These are phyloP conservation scores for Phialophora expanda DNA, from an alignment of 2,329 filamentous ascomycete species.

Conservation along the genomic window DNA sequence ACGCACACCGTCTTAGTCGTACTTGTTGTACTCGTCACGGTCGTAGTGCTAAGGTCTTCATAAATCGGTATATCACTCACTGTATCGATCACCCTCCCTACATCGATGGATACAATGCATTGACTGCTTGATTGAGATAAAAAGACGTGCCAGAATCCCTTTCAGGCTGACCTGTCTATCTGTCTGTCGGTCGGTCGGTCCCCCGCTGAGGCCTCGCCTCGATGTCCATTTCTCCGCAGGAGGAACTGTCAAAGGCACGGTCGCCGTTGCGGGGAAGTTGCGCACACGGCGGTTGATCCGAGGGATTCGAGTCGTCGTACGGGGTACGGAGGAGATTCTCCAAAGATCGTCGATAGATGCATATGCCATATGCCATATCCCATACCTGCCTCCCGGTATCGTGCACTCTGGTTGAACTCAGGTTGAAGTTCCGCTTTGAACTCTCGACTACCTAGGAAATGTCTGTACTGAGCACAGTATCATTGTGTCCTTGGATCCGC, in stretches of 20 bases:
- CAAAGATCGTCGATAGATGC: constrained; percentile 4
- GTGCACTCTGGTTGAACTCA: too few relatives aligned
- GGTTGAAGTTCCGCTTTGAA: too few relatives aligned
- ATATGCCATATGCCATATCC: not conserved
- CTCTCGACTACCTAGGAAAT: too few relatives aligned
- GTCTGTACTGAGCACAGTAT: too few relatives aligned
- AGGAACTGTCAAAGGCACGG: not conserved
- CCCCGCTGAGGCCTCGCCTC: too few relatives aligned
- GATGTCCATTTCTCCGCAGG: not conserved
- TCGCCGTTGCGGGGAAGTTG: constrained; percentile 13
- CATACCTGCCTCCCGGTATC: not conserved
- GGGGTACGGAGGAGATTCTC: not conserved
- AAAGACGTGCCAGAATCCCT: not conserved
- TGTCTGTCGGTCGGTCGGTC: too few relatives aligned
- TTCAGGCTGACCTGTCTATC: not conserved
- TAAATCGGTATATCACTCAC: too few relatives aligned
- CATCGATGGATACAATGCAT: not conserved
- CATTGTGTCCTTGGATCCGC: too few relatives aligned
- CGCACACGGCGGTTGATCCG: not conserved
- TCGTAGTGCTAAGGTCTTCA: too few relatives aligned
- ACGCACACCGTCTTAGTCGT: too few relatives aligned
- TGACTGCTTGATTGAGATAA: not conserved
- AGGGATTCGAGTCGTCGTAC: not conserved
- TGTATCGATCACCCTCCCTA: too few relatives aligned
- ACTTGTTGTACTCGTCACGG: too few relatives aligned